Base-by-base conservation (phyloP, 176 grass and related monocot genomes). In the Oryza glumipatula region DNA sequence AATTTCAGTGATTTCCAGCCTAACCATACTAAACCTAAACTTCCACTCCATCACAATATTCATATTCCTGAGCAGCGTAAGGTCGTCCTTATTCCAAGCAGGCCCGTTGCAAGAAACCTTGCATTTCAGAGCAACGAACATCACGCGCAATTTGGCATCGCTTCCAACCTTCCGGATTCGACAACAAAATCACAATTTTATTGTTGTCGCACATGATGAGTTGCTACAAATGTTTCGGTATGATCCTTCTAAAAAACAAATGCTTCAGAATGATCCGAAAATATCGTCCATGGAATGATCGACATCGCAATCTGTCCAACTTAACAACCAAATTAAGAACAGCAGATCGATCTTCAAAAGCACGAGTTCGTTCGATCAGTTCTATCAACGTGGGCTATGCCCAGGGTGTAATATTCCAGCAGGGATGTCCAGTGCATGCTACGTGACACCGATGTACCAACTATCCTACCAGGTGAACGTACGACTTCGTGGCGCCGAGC, bases 331-430 rank as follows among this genome's bases (percentile, higher is more conserved):
- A 75, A 38, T 76, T 73, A 72, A 49, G 30, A 66, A 56, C 2
- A 43, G 54, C 5, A 74, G 11, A 16, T 70, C 23, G 11, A 16
- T 70, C 23, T 17, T n/a, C 73, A 19, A 41, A 23, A 70, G 56
- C 43, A 77, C n/a, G 68, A 68, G 82, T 19, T 36, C 7, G 23
- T 74, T 60, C 64, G 68, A 30, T 32, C 26, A 15, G 35, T 24
- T 41, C n/a, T 49, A 51, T 51, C 70, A n/a, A 67, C 7, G 65
- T 24, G 26, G 30, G 75, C 49, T 83, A 84, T 83, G 80, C 80
- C 84, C 88, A 87, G 89, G 84, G 66, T 90, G 89, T 76, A 87
- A 87, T 84, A 90, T 90, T 90, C 88, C 69, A 16, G 45, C 56
- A 23, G 33, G 9, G 67, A 32, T 3, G 35, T 71, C 6, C 67